phyloP scores from a whole-genome alignment of 2,329 filamentous ascomycete species.

The Epichloe sp. region DNA sequence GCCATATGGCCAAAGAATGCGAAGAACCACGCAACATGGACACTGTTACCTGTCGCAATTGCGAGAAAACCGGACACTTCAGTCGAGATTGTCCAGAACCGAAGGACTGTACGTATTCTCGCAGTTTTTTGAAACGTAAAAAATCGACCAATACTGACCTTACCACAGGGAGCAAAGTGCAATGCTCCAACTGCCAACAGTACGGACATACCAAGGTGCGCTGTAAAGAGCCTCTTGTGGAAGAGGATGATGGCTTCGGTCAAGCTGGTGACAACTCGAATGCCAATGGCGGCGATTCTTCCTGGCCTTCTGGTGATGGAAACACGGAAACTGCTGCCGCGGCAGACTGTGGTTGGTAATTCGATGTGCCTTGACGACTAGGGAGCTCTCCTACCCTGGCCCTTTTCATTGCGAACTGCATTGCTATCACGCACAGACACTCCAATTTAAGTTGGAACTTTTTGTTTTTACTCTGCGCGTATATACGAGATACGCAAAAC shows the following conservation, averaged over 20 bases:
- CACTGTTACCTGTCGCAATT: constrained; percentile 45
- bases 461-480: not conserved
- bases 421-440: too few species aligned
- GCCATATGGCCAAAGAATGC: constrained; percentile 42
- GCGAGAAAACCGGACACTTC: constrained; percentile 46
- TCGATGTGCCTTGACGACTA: not conserved
- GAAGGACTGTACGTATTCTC: constrained; percentile 20
- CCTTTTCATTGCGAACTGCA: not conserved
- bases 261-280: constrained; percentile 5
- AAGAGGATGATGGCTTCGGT: constrained; percentile 7
- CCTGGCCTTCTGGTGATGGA: constrained; percentile 4
- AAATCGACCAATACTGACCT: not conserved
- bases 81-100: constrained; percentile 51
- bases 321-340: not conserved
- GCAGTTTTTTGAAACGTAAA: not conserved
- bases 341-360: not conserved
- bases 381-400: not conserved
- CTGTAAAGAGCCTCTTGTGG: constrained; percentile 18
- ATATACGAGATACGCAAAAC: not conserved
- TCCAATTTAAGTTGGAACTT: not conserved
- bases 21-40: constrained; percentile 30
- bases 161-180: constrained; percentile 24
- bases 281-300: not conserved
- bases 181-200: constrained; percentile 25
- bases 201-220: constrained; percentile 27